A percentile compares a stretch with the other conserved stretches of the same genome.
Conservation (phyloP, 2,329 filamentous ascomycete species). For the Coleophoma cylindrospora region DNA sequence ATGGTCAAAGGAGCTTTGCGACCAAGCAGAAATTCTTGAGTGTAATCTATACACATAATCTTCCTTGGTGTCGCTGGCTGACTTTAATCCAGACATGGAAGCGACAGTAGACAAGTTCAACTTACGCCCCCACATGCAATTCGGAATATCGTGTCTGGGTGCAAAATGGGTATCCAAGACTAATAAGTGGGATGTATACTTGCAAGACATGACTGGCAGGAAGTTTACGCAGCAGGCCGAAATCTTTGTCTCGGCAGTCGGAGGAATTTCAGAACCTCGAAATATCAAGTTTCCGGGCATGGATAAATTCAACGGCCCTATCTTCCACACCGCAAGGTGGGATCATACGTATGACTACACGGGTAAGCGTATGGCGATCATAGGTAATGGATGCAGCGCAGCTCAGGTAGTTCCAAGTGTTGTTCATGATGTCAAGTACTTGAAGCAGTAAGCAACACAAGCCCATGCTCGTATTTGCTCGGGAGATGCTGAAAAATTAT, state of each 20-base stretch:
- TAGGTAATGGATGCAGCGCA: conserved; percentile 27
- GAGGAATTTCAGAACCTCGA: conserved; percentile 21
- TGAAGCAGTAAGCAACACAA: conserved; percentile 18
- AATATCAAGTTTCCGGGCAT: conserved; percentile 21
- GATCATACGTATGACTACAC: conserved; percentile 17
- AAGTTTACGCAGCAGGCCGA: conserved; percentile 17
- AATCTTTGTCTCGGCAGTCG: conserved; percentile 20
- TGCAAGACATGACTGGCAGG: conserved; percentile 18
- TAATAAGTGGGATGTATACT: conserved; percentile 20
- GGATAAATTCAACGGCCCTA: conserved; percentile 20
- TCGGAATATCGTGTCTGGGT: conserved; percentile 14
- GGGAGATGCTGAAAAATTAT: too few relatives aligned
- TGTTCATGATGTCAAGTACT: conserved; percentile 11
- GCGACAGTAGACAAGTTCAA: conserved; percentile 27
- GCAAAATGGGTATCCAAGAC: conserved; percentile 18
- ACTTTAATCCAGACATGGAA: conserved; percentile 16
- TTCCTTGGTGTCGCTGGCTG: too few relatives aligned
- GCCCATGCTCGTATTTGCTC: background rate
- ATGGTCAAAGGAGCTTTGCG: conserved; percentile 30
- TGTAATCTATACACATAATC: conserved; percentile 11
- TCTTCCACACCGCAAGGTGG: conserved; percentile 27
- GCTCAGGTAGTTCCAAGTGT: conserved; percentile 24
- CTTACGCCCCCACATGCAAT: conserved; percentile 21
- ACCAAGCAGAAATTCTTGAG: conserved; percentile 30
- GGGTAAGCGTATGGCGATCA: conserved; percentile 24